Conservation (phyloP, 164 flowering plant species). For the Stephania yunnanensis region DNA sequence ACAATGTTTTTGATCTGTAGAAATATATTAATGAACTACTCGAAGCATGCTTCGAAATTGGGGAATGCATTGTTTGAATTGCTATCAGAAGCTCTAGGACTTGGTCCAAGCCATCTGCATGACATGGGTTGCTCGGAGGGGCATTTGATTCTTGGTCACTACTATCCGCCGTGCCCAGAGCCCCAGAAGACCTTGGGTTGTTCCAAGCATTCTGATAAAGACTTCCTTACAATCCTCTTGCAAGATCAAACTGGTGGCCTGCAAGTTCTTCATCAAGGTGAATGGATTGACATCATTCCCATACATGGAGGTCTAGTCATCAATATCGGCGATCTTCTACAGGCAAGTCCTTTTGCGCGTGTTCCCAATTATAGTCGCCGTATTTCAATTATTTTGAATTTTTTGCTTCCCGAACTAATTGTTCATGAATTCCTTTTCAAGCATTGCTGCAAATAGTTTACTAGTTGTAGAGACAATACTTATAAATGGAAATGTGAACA, state of each 20-base stretch:
- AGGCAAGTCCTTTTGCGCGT: slow-evolving; percentile 3
- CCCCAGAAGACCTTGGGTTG: slow-evolving; percentile 23
- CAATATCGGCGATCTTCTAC: slow-evolving; percentile 25
- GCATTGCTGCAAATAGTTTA: too few relatives aligned
- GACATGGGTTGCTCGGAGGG: slow-evolving; percentile 22
- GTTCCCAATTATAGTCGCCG: background rate
- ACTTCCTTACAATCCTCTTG: slow-evolving; percentile 23
- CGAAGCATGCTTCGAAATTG: slow-evolving; percentile 19
- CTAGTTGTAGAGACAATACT: too few relatives aligned
- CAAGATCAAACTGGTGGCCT: slow-evolving; percentile 30
- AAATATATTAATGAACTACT: slow-evolving; percentile 21
- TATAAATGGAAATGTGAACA: too few relatives aligned
- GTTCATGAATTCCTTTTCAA: too few relatives aligned
- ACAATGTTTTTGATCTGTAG: slow-evolving; percentile 9
- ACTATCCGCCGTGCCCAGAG: slow-evolving; percentile 30
- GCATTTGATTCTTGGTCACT: slow-evolving; percentile 2
- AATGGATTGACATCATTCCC: slow-evolving; percentile 26
- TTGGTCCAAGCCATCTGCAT: slow-evolving; percentile 17
- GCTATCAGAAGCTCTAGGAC: slow-evolving; percentile 34
- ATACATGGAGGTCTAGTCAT: slow-evolving; percentile 22
- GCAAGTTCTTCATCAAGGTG: slow-evolving; percentile 19
- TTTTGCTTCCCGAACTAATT: too few relatives aligned
- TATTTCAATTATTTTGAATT: too few relatives aligned
- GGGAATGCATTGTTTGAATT: slow-evolving; percentile 22
- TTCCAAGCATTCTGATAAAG: slow-evolving; percentile 24